Conservation (phyloP, 2,329 filamentous ascomycete genomes). For the Phyllosticta paracitricarpa region DNA sequence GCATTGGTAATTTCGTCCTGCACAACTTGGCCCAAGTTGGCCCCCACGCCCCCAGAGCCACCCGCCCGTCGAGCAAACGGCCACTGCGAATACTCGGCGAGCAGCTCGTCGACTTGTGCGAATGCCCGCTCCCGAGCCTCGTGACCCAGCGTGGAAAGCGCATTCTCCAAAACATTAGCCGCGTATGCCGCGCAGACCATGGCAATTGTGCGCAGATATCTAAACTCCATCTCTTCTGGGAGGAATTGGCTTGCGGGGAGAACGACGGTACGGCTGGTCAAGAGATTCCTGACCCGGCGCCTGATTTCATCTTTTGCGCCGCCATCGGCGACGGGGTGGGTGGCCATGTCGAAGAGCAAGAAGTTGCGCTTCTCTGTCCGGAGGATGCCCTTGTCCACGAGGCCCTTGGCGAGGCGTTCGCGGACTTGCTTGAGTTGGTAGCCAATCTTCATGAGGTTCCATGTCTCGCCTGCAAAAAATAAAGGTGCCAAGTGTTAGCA, state of each 20-base stretch:
- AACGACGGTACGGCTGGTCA: conserved; percentile 89
- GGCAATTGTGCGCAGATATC: conserved; percentile 79
- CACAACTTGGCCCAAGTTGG: conserved; percentile 82
- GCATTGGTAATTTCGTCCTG: conserved; percentile 74
- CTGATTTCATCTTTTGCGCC: conserved; percentile 97
- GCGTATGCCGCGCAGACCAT: conserved; percentile 99
- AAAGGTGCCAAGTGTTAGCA: conserved; percentile 15
- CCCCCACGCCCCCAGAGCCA: conserved; percentile 74
- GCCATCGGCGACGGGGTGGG: conserved; percentile 90
- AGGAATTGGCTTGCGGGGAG: conserved; percentile 79
- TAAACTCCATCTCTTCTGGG: conserved; percentile 87
- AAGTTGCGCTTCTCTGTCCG: conserved; percentile 99
- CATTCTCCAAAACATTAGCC: conserved; percentile 95
- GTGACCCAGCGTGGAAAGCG: conserved; percentile 85
- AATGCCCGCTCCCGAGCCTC: conserved; percentile 92
- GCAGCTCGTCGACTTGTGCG: conserved; percentile 88
- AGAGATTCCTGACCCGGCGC: conserved; percentile 79
- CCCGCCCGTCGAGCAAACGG: conserved; percentile 76
- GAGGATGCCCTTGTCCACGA: conserved; percentile 97
- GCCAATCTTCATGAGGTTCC: conserved; percentile 99
- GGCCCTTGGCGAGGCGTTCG: conserved; percentile 89
- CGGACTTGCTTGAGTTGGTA: conserved; percentile 99
- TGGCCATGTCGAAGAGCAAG: conserved; percentile 98
- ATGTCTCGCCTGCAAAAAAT: conserved; percentile 69
- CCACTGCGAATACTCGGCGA: conserved; percentile 96